phyloP scores from a whole-genome alignment of 164 flowering plant genomes.

The Vitis riparia region DNA sequence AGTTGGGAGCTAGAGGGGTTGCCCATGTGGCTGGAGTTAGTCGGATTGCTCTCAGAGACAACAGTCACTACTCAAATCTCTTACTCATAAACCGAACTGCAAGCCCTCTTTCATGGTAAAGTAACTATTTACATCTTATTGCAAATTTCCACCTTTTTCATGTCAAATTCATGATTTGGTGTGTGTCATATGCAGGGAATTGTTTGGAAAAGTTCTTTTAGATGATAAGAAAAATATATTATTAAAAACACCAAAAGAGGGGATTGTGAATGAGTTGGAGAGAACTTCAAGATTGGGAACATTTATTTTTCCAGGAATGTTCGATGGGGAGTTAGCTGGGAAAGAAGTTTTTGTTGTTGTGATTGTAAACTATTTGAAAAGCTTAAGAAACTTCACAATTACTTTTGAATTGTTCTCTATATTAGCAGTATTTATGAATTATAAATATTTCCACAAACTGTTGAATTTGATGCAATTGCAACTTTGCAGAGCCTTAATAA shows the following conservation, averaged over 20 bases:
- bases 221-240: too few relatives aligned
- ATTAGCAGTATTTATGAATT: background rate
- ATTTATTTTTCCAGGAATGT: too few relatives aligned
- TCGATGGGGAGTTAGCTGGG: background rate
- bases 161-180: background rate
- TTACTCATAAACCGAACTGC: slow-evolving; percentile 94
- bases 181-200: background rate
- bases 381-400: background rate
- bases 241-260: too few relatives aligned
- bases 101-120: slow-evolving; percentile 90
- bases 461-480: background rate
- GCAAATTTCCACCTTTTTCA: background rate
- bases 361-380: background rate
- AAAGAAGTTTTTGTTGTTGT: background rate
- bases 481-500: background rate
- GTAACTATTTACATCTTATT: background rate
- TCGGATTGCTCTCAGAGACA: slow-evolving; percentile 61
- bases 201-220: too few relatives aligned
- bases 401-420: background rate
- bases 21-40: slow-evolving; percentile 73
- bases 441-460: background rate
- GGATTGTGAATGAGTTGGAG: too few relatives aligned
- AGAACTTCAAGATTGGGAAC: too few relatives aligned
- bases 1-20: slow-evolving; percentile 75
- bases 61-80: slow-evolving; percentile 55